Base-by-base conservation (phyloP, 2,329 filamentous ascomycete species). In the Reticulascus tulasneorum region DNA sequence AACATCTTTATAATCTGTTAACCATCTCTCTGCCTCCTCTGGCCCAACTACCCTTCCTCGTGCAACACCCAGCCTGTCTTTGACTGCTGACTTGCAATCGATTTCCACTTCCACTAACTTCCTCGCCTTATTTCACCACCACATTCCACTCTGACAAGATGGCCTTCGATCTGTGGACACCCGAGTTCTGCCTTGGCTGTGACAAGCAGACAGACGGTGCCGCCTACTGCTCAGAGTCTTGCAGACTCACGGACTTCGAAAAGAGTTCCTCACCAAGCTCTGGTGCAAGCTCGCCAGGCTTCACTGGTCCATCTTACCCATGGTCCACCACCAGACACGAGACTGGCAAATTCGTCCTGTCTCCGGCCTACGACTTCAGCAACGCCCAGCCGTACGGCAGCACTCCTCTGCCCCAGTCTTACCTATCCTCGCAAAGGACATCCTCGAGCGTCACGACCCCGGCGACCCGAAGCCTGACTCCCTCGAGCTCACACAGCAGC, bases 101-200 rank as follows among this genome's bases (percentile, higher is more conserved):
- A 9, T n/a, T n/a, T n/a, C n/a, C n/a, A n/a, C n/a, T n/a, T n/a
- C n/a, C 13, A 16, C 27, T 9, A 11, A 16, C 8, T 19, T 29
- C 16, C 13, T 19, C n/a, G 9, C n/a, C n/a, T n/a, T n/a, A n/a
- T n/a, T n/a, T n/a, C 18, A 11, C 30, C 21, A 33, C 30, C 5
- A 13, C 7, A 15, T 23, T 33, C 35, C 35, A 35, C 37, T 35
- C 25, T 17, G 33, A 35, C 42, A 43, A 36, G 32, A 22, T 38
- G 16, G 33, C 33, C 17, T 41, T 41, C 56, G 73, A 77, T 49
- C 63, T 70, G 55, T 95, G 90, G 88, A 86, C 86, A 53, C 86
- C 85, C 62, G 84, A 94, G 64, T 95, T 88, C 77, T 96, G 90
- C 74, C 80, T 96, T 52, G 82, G 85, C 69, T 96, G 90, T 71